Base-by-base conservation (phyloP, 1,139 yeast genomes). In the Yamadazyma dushanensis region DNA sequence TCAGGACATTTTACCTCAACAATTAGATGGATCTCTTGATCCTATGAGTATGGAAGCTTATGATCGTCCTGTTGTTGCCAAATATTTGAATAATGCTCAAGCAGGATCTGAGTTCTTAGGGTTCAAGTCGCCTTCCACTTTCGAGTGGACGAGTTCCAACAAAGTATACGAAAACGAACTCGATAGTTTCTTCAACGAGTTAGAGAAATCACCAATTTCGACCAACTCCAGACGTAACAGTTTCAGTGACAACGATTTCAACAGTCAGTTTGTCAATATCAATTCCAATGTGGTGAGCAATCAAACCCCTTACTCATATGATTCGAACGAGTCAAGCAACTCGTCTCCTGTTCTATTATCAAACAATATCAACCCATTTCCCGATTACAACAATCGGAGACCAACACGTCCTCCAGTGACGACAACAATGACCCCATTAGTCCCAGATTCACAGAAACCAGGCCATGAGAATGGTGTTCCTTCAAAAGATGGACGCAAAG, bases 401-500 rank as follows among this genome's bases (percentile, higher is more conserved):
- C 24, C 30, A 18, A 26, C 23, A 19, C 6, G 9, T 15, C 26
- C 18, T 14, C 21, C 26, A 16, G 16, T 8, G 5, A 7, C 15
- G 16, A 19, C 7, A 8, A 11, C 13, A 9, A 16, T 16, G 22
- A 21, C 8, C 8, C 31, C 31, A 29, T 14, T 21, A 13, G 24
- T n/a, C 9, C 26, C 7, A n/a, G 16, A 13, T 5, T 13, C 24
- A 22, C 26, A n/a, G 11, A 17, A 7, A 4, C 27, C 11, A 20
- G 23, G 20, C 9, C 27, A 30, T 10, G 29, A 24, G 16, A 25
- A 21, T 8, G 16, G 17, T 8, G 20, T 31, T 2, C 43, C 46
- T 6, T 34, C 50, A n/a, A 59, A 59, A 34, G 84, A 79, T 43
- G 80, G 79, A 3, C 74, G 72, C 40, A 65, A 69, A 40, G 70